Conservation (phyloP, 164 flowering plant genomes). For the Tetrastigma voinierianum region DNA sequence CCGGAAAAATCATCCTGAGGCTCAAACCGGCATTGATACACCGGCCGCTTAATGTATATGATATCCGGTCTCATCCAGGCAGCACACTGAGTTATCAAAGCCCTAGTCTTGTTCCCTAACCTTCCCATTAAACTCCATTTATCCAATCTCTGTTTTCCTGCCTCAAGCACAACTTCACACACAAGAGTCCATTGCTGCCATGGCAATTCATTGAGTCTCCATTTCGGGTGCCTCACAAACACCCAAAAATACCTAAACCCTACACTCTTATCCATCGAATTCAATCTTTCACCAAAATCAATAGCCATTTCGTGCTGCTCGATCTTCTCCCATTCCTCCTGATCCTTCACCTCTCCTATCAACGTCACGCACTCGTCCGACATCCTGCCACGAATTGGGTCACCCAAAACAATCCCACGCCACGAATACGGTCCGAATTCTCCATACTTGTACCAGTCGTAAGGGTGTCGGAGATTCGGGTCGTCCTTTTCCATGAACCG, state of each 20-base stretch:
- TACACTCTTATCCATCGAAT: constrained; percentile 40
- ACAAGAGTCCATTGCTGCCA: constrained; percentile 98
- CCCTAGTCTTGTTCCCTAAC: constrained; percentile 69
- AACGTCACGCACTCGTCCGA: constrained; percentile 70
- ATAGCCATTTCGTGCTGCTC: constrained; percentile 73
- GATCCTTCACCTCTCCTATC: constrained; percentile 60
- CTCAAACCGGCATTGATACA: constrained; percentile 91
- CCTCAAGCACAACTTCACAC: constrained; percentile 68
- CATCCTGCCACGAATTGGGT: constrained; percentile 70
- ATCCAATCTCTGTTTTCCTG: constrained; percentile 66
- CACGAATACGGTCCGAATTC: constrained; percentile 88
- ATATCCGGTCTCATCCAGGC: constrained; percentile 98
- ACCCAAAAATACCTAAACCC: constrained; percentile 81
- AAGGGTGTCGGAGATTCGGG: constrained; percentile 76
- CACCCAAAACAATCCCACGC: constrained; percentile 88
- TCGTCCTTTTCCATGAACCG: constrained; percentile 89
- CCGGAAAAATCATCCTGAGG: constrained; percentile 74
- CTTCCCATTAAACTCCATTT: constrained; percentile 95
- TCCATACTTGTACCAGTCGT: constrained; percentile 97
- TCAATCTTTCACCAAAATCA: constrained; percentile 50
- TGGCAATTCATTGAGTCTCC: constrained; percentile 73
- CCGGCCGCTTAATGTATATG: constrained; percentile 82
- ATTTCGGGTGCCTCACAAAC: constrained; percentile 83
- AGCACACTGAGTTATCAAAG: constrained; percentile 73
- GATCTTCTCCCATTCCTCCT: constrained; percentile 92